A percentile compares a stretch with the other conserved stretches of the same genome.
phyloP scores from a whole-genome alignment of 179 eudicot genomes.

The Vitellaria paradoxa region DNA sequence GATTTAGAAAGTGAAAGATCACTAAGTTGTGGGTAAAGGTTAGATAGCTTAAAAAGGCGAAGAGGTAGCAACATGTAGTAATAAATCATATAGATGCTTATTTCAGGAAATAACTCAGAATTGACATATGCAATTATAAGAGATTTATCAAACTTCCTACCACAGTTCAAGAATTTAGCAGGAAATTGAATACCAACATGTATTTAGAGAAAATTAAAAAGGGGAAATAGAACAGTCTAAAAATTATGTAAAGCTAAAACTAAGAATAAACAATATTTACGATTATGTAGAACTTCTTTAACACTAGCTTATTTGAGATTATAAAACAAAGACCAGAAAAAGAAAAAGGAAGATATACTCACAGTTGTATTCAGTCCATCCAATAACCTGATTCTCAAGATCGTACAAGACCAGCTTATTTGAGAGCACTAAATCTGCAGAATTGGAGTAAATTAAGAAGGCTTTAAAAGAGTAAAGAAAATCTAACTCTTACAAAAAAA shows the following conservation, averaged over 20 bases:
- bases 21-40: too few species aligned
- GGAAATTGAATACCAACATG: background rate
- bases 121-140: background rate
- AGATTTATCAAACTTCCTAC: background rate
- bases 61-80: too few species aligned
- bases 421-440: conserved; percentile 77
- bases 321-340: background rate
- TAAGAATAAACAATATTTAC: background rate
- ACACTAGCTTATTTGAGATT: background rate
- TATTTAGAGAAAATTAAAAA: too few species aligned
- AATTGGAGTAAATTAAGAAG: conserved; percentile 7
- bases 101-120: background rate
- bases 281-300: background rate
- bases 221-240: background rate
- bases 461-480: background rate
- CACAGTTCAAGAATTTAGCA: background rate
- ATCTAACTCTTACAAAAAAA: background rate
- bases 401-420: conserved; percentile 73
- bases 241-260: background rate
- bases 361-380: conserved; percentile 88
- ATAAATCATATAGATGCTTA: too few species aligned
- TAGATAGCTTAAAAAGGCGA: too few species aligned
- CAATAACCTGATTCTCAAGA: conserved; percentile 71
- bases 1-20: too few species aligned
- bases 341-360: conserved; percentile 30